phyloP scores from a whole-genome alignment of 306 rosid genomes.

The Pyrus communis region DNA sequence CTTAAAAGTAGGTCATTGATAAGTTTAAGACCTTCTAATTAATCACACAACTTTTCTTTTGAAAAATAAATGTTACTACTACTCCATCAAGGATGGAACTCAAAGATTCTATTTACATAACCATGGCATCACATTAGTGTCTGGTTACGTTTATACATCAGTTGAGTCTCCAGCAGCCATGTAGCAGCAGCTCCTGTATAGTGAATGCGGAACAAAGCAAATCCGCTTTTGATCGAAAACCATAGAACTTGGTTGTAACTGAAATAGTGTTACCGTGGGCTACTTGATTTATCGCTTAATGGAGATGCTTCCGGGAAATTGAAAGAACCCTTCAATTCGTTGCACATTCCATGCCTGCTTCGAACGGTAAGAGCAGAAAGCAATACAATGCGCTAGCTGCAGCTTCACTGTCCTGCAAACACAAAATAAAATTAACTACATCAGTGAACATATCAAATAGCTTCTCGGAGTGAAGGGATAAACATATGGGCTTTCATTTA shows the following conservation, averaged over 20 bases:
- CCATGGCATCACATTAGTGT: neutral
- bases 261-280: neutral
- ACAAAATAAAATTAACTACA: conserved; percentile 8
- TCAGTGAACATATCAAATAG: neutral
- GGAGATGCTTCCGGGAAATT: neutral
- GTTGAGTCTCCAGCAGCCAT: neutral
- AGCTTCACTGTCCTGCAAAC: conserved; percentile 32
- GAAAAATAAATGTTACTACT: neutral
- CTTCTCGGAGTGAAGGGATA: neutral
- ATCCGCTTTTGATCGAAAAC: neutral
- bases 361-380: neutral
- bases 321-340: neutral
- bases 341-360: neutral
- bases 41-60: neutral
- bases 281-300: neutral
- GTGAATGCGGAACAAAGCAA: neutral
- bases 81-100: neutral
- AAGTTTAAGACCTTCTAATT: neutral
- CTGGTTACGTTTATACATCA: neutral
- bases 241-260: neutral
- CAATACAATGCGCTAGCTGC: neutral
- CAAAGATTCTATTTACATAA: neutral
- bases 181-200: neutral
- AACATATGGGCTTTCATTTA: neutral
- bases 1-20: neutral